These are phyloP conservation scores for Gynandropsis gynandra DNA, from an alignment of 345 rosid genomes.

Conservation along the genomic window DNA sequence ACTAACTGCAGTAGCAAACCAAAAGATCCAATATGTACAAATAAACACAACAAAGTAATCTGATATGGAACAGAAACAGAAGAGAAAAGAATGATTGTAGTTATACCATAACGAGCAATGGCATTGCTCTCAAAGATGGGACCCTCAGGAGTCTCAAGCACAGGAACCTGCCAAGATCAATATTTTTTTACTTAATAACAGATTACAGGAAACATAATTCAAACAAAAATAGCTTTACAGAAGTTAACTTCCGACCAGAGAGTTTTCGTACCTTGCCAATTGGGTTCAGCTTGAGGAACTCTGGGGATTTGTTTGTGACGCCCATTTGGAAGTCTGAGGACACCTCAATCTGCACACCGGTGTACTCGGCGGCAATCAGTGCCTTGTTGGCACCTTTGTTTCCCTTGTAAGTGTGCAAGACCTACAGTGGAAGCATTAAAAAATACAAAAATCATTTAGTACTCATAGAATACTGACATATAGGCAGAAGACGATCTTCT, in stretches of 20 bases:
- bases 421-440: constrained; percentile 28
- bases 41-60: background rate
- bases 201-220: background rate
- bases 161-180: constrained; percentile 53
- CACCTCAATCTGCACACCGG: constrained; percentile 57
- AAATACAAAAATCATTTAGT: background rate
- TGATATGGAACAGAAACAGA: background rate
- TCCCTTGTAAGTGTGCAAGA: constrained; percentile 44
- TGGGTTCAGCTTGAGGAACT: constrained; percentile 89
- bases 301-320: constrained; percentile 76
- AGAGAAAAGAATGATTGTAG: background rate
- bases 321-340: constrained; percentile 70
- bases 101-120: constrained; percentile 77
- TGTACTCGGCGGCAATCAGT: constrained; percentile 84
- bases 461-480: background rate
- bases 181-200: background rate
- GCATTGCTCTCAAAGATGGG: constrained; percentile 94
- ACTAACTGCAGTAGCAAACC: constrained; percentile 40
- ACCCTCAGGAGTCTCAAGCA: constrained; percentile 92
- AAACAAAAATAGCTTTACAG: background rate
- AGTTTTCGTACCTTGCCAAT: constrained; percentile 64
- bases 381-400: constrained; percentile 71
- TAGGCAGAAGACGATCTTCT: background rate
- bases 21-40: background rate
- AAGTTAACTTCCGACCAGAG: background rate